Percentiles rank a stretch among this genome's conserved stretches.
Conservation (phyloP, 108 stramenopile genomes). For the Pseudonitzschia multistriata region DNA sequence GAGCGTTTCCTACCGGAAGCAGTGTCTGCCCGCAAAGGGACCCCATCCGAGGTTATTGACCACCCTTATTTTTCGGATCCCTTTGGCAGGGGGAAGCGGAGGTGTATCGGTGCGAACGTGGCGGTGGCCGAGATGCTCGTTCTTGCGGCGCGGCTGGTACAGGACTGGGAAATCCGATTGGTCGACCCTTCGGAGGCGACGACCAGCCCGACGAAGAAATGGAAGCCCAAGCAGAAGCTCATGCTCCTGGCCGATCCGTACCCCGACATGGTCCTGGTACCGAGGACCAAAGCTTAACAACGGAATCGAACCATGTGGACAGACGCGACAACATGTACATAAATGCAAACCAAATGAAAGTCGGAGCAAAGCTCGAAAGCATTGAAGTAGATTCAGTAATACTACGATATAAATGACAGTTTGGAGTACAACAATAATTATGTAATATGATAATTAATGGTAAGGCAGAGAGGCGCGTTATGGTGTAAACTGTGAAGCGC, state of each 20-base stretch:
- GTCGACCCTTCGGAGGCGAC: background rate
- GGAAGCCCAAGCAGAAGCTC: constrained; percentile 5
- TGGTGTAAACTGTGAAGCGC: no score
- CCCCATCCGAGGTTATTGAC: constrained; percentile 32
- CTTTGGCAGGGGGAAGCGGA: constrained; percentile 31
- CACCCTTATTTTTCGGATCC: constrained; percentile 39
- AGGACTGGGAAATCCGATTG: constrained; percentile 10
- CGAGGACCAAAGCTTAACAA: background rate
- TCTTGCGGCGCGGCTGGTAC: background rate
- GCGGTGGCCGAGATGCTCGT: constrained; percentile 5
- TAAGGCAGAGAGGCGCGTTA: no score
- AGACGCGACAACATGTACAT: background rate
- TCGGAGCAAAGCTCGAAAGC: no score
- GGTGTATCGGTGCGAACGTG: constrained; percentile 5
- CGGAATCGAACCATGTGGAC: background rate
- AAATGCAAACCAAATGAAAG: no score
- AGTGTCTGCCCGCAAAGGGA: constrained; percentile 31
- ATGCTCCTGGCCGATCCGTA: constrained; percentile 13
- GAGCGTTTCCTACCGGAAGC: constrained; percentile 36
- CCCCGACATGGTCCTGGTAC: background rate
- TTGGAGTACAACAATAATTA: no score
- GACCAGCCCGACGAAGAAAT: background rate
- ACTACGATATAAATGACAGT: no score
- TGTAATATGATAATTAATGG: no score
- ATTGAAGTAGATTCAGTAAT: no score